Percentiles rank a stretch among this genome's conserved stretches.
These are phyloP conservation scores for Kluyveromyces dobzhanskii DNA, from an alignment of 805 yeast species.

Conservation along the genomic window DNA sequence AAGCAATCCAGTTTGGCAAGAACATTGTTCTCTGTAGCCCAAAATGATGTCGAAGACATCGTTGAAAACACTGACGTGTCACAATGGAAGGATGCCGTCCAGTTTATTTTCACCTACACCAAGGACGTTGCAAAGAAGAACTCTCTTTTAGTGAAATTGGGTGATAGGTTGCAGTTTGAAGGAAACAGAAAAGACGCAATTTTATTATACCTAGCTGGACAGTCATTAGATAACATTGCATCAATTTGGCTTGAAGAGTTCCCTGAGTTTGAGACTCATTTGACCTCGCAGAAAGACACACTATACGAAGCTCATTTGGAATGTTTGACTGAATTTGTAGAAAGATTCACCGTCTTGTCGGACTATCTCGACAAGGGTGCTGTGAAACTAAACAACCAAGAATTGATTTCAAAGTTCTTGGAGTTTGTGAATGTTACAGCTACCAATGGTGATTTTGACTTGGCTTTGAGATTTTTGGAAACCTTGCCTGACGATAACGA, in stretches of 20 bases:
- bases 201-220: slow-evolving; percentile 69
- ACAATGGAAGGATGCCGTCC: slow-evolving; percentile 80
- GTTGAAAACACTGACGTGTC: slow-evolving; percentile 68
- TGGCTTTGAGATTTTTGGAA: slow-evolving; percentile 63
- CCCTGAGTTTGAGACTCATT: slow-evolving; percentile 36
- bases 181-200: slow-evolving; percentile 66
- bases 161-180: slow-evolving; percentile 59
- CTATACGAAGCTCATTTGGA: slow-evolving; percentile 78
- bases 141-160: slow-evolving; percentile 53
- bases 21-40: slow-evolving; percentile 56
- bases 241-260: slow-evolving; percentile 79
- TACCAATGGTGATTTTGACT: slow-evolving; percentile 72
- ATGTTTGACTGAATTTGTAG: slow-evolving; percentile 73
- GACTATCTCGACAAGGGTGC: slow-evolving; percentile 16
- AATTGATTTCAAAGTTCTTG: slow-evolving; percentile 44
- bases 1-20: slow-evolving; percentile 52
- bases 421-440: slow-evolving; percentile 80
- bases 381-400: slow-evolving; percentile 23
- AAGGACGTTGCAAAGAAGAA: slow-evolving; percentile 41
- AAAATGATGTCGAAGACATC: slow-evolving; percentile 52
- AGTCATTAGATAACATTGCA: slow-evolving; percentile 70
- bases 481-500: slow-evolving; percentile 69
- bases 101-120: slow-evolving; percentile 50
- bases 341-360: slow-evolving; percentile 63
- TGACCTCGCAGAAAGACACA: slow-evolving; percentile 36